Conservation (phyloP, 1,139 yeast species). For the Pichia inconspicua region DNA sequence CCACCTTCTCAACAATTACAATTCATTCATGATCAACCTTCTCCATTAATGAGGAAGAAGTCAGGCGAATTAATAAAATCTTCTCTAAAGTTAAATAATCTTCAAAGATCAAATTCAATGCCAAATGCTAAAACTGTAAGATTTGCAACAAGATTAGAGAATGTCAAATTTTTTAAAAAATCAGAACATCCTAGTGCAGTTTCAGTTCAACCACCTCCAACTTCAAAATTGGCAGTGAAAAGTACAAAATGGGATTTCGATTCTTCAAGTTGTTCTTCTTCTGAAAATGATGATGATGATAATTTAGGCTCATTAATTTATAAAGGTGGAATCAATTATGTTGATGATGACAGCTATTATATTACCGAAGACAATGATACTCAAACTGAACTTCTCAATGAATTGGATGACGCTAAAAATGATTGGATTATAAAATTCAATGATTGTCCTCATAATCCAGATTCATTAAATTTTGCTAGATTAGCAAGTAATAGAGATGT, state of each 20-base stretch:
- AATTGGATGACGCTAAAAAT: constrained; percentile 16
- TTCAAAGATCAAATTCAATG: constrained; percentile 51
- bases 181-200: constrained; percentile 72
- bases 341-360: constrained; percentile 10
- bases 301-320: constrained; percentile 12
- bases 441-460: constrained; percentile 25
- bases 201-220: constrained; percentile 33
- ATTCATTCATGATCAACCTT: neutral
- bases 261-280: constrained; percentile 12
- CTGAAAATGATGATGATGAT: constrained; percentile 26
- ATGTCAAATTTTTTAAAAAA: constrained; percentile 64
- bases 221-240: constrained; percentile 26
- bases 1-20: neutral
- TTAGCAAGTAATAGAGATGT: constrained; percentile 39
- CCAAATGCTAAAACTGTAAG: constrained; percentile 74
- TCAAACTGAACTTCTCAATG: constrained; percentile 21
- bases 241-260: constrained; percentile 25
- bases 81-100: constrained; percentile 47
- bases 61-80: constrained; percentile 78
- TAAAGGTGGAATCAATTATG: constrained; percentile 14
- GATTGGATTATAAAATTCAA: constrained; percentile 37
- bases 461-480: constrained; percentile 30
- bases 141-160: constrained; percentile 60
- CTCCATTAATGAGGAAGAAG: constrained; percentile 45
- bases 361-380: constrained; percentile 19